Evolutionary conservation across 345 rosid species (phyloP), one percentile per base, ranked within the genome.

Genomic region (Geranium brycei): DNA sequence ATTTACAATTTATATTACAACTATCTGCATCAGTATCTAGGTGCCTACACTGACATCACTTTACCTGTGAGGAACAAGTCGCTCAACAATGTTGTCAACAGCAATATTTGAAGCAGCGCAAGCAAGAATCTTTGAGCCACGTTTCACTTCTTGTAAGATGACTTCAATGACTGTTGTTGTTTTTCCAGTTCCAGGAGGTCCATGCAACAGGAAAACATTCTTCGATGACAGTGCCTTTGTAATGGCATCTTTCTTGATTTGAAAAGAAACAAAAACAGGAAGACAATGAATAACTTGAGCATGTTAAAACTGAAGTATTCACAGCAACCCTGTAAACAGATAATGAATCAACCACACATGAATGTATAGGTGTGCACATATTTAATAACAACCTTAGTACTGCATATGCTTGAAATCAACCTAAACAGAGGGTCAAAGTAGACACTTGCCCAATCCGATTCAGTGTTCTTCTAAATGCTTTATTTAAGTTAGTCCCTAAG

Each of bases 141-240:
- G 83, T 67, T 93, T 90, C 59, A 90, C 97, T 83, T 90, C 96
- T 80, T 93, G 97, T 41, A 90, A 79, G 70, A 93, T 78, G 28
- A 93, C 86, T 76, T 93, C 99, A 59, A 93, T 91, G 7, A 93
- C 99, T 1, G 99, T 83, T 6, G 97, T 90, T n/a, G 95, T 93
- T 85, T 93, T 90, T 18, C 99, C 97, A 63, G 99, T 93, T 70
- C 99, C 99, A 77, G 99, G 99, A 76, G 99, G 99, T 16, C 99
- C 99, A 69, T 90, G 99, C 64, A 93, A 76, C 73, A 93, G 79
- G 67, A 86, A 90, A 38, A 93, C 87, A 73, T 86, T 77, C 70
- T 87, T 93, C 6, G 97, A 86, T 58, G 97, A 82, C 68, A 93
- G 68, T 13, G 92, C 99, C 77, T 85, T 90, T 19, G 75, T 57